Base-by-base conservation (phyloP, 2,329 filamentous ascomycete genomes). In the Fusarium mexicanum region DNA sequence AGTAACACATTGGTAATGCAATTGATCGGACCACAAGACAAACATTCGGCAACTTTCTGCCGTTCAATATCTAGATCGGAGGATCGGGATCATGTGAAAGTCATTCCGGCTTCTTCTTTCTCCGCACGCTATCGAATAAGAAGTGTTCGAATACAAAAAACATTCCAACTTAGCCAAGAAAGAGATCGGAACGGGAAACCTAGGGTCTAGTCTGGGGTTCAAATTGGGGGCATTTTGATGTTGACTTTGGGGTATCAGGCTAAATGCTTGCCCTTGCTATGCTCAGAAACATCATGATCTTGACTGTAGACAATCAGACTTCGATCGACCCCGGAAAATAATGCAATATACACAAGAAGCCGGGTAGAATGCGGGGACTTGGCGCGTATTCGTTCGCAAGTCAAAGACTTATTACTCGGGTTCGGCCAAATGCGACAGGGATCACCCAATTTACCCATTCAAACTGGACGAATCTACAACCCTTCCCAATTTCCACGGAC, bases 381-480 rank as follows among this genome's bases (percentile, higher is more conserved):
- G 1, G 10, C 29, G 29, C 20, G 29, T 31, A 50, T 50, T 50
- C 47, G 29, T 31, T 50, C 1, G 10, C 3, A 50, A 31, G 29
- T 29, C 26, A 4, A 4, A 31, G 14, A 12, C 17, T n/a, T 48
- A 31, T 22, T 48, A 31, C 46, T 48, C 46, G 14, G 44, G 18
- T 14, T 48, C 26, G 22, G 26, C 9, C 18, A 5, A 16, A 29
- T 5, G 9, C 7, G 20, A 31, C 26, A 22, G 6, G 47, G 47
- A 0, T n/a, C 22, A 5, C 1, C 14, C 11, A 31, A n/a, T n/a
- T n/a, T 31, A n/a, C 20, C 14, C 20, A 50, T 17, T 31, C 3
- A 12, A 17, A 31, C 47, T 17, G 14, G 4, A n/a, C 20, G 20
- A 48, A 48, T 17, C 14, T 35, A 33, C 18, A 14, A 14, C 13